Evolutionary conservation across 2,329 filamentous ascomycete species (phyloP), one percentile per base, ranked within the genome.

Genomic region (Aspergillus alliaceus): DNA sequence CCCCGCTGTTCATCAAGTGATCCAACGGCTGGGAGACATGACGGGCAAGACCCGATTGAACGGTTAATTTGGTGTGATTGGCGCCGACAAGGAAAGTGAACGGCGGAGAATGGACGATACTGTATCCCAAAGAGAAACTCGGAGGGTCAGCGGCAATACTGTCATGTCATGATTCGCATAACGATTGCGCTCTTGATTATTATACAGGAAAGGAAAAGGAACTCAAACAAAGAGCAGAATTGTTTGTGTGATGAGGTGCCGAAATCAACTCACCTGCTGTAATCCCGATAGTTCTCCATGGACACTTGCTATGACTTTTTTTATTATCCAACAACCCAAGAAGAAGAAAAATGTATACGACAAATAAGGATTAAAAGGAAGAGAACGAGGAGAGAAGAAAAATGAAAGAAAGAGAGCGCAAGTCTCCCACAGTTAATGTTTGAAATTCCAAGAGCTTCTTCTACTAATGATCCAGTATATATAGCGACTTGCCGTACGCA

Each of bases 1-100:
- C 67, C 40, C 77, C 76, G 62, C 77, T 78, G 66, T 77, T 77
- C 72, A 82, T 75, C 15, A 82, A 66, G 50, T 74, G 69, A 57
- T 74, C 69, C 20, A 82, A 67, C 8, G 75, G 75, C 27, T 73
- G 69, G 24, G 78, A 80, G 60, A 79, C 72, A 67, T 74, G 70
- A 40, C 75, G 71, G 31, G 79, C 75, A 6, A 80, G 70, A 7
- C 72, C 75, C 27, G 76, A 71, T 63, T 81, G 79, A 61, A 81
- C 75, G 31, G 73, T 77, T 59, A 80, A 73, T 56, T 79, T 77
- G 47, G 75, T 78, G 63, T 78, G 76, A 20, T 71, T 67, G 6
- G 76, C 74, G 6, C 79, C 79, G 58, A 81, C 75, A 27, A 79
- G 69, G 61, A 81, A 79, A 46, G 74, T 76, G 57, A 79, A 80